Base-by-base conservation (phyloP, 257 asterid genomes). In the Nicotiana tabacum region DNA sequence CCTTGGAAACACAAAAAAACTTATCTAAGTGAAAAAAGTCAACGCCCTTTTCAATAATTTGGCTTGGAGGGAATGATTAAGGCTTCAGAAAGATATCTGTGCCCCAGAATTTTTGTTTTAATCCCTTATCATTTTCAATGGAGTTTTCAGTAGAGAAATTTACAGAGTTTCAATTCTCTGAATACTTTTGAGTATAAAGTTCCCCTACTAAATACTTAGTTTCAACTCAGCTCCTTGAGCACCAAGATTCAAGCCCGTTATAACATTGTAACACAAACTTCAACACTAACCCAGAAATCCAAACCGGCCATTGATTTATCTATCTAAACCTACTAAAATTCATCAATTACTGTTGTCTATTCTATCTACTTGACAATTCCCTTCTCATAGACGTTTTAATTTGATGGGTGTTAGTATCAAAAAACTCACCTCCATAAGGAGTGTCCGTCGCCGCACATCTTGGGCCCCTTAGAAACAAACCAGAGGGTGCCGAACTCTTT, bases 401-500 rank as follows among this genome's bases (percentile, higher is more conserved):
- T 68, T 35, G 55, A 68, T 18, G 37, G 13, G 29, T 21, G 21
- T 21, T 21, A 21, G 21, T 21, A 2, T 33, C 4, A 80, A 35
- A 24, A 83, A 77, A 65, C 60, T 4, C 35, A 88, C 98, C 98
- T 89, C 89, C 98, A 84, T 87, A 90, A 8, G 95, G 86, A 15
- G 92, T 83, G 86, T 94, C 94, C 82, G 88, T 37, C 43, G 43
- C 81, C 1, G 93, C 84, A 85, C 98, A 92, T 82, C 82, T 90
- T 51, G 92, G 86, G 77, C 88, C 69, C 86, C 87, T 79, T 48
- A 83, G 77, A 77, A 72, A 33, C 70, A 81, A 70, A 46, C 85
- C 46, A 57, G 66, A 27, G 43, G 85, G 87, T 33, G 51, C 12
- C 55, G 58, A 48, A 81, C 77, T 89, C 74, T 68, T 82, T 69